phyloP scores from a whole-genome alignment of 164 flowering plant genomes.

The Platanus orientalis region DNA sequence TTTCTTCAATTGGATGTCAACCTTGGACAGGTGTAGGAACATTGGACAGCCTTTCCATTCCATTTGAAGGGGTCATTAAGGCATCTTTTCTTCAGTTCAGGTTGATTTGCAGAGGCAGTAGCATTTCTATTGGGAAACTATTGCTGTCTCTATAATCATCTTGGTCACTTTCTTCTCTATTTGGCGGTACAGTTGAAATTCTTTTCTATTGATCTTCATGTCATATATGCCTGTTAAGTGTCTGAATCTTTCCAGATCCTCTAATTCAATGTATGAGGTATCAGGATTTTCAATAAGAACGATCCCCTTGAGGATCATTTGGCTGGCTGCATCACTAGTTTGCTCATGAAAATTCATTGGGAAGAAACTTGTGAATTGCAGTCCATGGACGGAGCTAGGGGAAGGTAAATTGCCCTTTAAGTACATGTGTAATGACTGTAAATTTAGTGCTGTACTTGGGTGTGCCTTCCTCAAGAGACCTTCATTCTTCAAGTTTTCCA shows the following conservation, averaged over 20 bases:
- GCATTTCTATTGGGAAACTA: conserved; percentile 14
- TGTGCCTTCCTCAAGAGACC: conserved; percentile 13
- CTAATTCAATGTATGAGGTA: conserved; percentile 9
- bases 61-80: background rate
- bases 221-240: conserved; percentile 9
- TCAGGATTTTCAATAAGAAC: conserved; percentile 13
- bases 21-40: background rate
- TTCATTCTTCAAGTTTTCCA: conserved; percentile 15
- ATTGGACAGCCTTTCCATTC: conserved; percentile 3
- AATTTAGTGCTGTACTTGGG: conserved; percentile 10
- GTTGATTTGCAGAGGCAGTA: conserved; percentile 3
- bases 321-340: background rate
- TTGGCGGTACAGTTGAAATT: conserved; percentile 5
- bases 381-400: background rate
- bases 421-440: conserved; percentile 6
- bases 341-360: conserved; percentile 13
- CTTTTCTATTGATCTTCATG: conserved; percentile 7
- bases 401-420: conserved; percentile 8
- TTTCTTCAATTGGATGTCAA: conserved; percentile 1
- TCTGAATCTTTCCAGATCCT: conserved; percentile 17
- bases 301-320: conserved; percentile 12
- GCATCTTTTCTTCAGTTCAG: background rate
- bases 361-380: conserved; percentile 15
- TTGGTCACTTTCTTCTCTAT: conserved; percentile 1
- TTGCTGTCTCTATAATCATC: background rate